phyloP scores from a whole-genome alignment of 192 early-diverging fungal species.

The Gryganskiella cystojenkinii region DNA sequence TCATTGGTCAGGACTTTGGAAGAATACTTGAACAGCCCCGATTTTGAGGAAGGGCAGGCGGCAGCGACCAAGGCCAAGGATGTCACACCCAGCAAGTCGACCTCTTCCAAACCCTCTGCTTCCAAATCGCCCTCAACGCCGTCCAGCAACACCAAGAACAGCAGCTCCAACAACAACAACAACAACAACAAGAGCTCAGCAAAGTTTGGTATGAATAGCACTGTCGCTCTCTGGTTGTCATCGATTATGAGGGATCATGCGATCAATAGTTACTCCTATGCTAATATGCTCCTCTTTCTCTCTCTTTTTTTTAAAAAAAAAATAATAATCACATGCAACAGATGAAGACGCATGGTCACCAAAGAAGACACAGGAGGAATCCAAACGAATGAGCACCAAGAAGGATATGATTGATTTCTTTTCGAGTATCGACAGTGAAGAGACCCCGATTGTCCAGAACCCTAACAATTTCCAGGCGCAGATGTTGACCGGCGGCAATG shows the following conservation, averaged over 20 bases:
- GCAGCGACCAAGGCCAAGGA: slow-evolving; percentile 21
- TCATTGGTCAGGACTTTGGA: slow-evolving; percentile 73
- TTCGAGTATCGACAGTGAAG: slow-evolving; percentile 55
- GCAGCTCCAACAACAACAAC: slow-evolving; percentile 8
- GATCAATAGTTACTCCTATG: neutral
- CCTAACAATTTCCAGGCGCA: slow-evolving; percentile 32
- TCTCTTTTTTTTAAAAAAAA: slow-evolving; percentile 5
- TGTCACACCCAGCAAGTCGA: slow-evolving; percentile 42
- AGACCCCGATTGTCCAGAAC: slow-evolving; percentile 46
- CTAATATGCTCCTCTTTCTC: neutral
- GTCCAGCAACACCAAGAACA: slow-evolving; percentile 2
- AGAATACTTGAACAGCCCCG: slow-evolving; percentile 73
- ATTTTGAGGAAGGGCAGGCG: slow-evolving; percentile 72
- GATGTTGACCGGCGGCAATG: slow-evolving; percentile 26
- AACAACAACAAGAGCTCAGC: slow-evolving; percentile 11
- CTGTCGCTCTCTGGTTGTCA: neutral
- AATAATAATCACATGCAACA: no score
- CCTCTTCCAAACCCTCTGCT: slow-evolving; percentile 17
- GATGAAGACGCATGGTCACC: slow-evolving; percentile 38
- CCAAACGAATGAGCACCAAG: slow-evolving; percentile 29
- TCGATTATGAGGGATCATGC: neutral
- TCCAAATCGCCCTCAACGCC: slow-evolving; percentile 15
- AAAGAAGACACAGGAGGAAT: slow-evolving; percentile 37
- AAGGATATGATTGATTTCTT: slow-evolving; percentile 58
- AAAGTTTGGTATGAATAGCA: slow-evolving; percentile 10